Evolutionary conservation across 257 asterid species (phyloP), one percentile per base, ranked within the genome.

Genomic region (Avicennia marina): DNA sequence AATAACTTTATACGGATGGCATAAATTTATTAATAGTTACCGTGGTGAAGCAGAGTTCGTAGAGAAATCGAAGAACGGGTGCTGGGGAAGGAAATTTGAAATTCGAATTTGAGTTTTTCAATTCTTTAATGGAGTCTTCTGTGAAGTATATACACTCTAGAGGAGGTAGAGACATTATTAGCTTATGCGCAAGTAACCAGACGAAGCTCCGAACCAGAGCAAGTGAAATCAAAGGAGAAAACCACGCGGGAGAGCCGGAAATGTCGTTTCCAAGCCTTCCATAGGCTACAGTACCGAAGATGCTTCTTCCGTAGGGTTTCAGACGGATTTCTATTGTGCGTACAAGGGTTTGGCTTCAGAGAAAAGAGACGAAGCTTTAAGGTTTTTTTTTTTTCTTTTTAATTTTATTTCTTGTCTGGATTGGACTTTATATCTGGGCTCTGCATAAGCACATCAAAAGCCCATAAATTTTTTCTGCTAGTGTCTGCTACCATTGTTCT

Each of bases 21-120:
- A 49, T 18, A 24, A 47, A 2, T 40, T 7, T 13, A 32, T 26
- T 18, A 41, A 58, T 8, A 1, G 49, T 66, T 80, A 90, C 98
- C 98, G 73, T 62, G 50, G 70, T 57, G 81, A 72, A 82, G 78
- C 95, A 82, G 19, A 90, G 94, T 67, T 90, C 98, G 45, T 78
- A 84, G 49, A 90, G 86, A 65, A 90, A 90, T 17, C 96, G 96
- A 45, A 87, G 85, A 55, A 81, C 69, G 13, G 83, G 87, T 25
- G 71, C 83, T 6, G 89, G 78, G 36, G 72, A 53, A 20, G 94
- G 69, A 65, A 90, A 81, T 52, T 73, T 87, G 81, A 80, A 90
- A 72, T 53, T 79, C 16, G 78, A 60, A 72, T 84, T 87, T 11
- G 90, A 73, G 72, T 64, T 75, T 46, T 82, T 87, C 52, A 84